Conservation (phyloP, 345 rosid species). For the Lepidium sativum region DNA sequence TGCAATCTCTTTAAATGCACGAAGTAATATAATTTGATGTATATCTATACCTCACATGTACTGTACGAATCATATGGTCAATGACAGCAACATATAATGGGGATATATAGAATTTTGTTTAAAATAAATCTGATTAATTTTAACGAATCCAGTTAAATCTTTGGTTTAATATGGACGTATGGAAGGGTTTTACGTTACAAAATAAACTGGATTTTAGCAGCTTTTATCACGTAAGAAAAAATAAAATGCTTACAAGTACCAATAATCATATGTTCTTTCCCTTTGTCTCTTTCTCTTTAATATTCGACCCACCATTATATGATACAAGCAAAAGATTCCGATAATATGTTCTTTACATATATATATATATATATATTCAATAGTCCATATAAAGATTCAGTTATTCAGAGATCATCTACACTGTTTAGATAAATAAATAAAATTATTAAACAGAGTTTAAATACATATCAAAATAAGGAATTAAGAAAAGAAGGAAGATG, state of each 20-base stretch:
- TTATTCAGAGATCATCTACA: not conserved
- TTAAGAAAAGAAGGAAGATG: not conserved
- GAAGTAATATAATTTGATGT: not conserved
- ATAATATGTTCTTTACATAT: not conserved
- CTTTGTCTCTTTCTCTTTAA: slow-evolving; percentile 15
- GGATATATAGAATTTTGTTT: not conserved
- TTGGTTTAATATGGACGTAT: not conserved
- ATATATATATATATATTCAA: too few relatives aligned
- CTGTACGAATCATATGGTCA: slow-evolving; percentile 12
- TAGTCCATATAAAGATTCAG: too few relatives aligned
- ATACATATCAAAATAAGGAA: not conserved
- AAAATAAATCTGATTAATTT: too few relatives aligned
- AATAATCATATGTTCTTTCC: slow-evolving; percentile 13
- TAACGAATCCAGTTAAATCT: not conserved
- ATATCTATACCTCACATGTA: slow-evolving; percentile 1
- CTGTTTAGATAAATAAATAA: not conserved
- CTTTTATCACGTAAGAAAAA: not conserved
- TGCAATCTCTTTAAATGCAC: not conserved
- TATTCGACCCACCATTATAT: slow-evolving; percentile 12
- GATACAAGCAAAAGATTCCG: slow-evolving; percentile 12
- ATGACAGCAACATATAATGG: slow-evolving; percentile 7
- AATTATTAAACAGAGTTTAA: not conserved
- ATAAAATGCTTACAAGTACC: not conserved
- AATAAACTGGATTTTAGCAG: not conserved
- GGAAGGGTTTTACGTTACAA: not conserved